These are phyloP conservation scores for Acacia melanoxylon DNA, from an alignment of 306 rosid species.

Conservation along the genomic window DNA sequence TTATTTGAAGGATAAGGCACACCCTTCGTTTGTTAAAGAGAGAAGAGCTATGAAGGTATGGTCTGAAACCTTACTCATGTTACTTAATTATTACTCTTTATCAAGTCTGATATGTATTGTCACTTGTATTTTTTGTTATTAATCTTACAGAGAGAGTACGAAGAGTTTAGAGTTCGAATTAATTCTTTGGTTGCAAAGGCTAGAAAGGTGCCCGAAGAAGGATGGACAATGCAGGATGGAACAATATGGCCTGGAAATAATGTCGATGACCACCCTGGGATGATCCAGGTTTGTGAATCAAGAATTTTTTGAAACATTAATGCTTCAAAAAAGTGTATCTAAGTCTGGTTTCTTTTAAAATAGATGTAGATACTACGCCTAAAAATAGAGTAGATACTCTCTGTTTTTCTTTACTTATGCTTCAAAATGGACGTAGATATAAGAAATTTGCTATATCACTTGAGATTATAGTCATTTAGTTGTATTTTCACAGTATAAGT, in stretches of 20 bases:
- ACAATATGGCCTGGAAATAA: constrained; percentile 73
- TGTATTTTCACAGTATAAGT: background rate
- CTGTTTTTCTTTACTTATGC: background rate
- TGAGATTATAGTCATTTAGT: background rate
- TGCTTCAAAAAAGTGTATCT: background rate
- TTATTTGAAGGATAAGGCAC: constrained; percentile 56
- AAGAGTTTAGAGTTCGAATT: constrained; percentile 65
- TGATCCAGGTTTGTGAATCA: constrained; percentile 57
- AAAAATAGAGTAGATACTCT: background rate
- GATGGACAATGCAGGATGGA: constrained; percentile 86
- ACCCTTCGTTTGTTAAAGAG: constrained; percentile 62
- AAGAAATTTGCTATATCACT: background rate
- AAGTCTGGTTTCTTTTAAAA: too few relatives aligned
- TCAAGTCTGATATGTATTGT: background rate
- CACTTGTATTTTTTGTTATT: constrained; percentile 2
- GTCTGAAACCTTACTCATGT: background rate
- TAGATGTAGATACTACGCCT: background rate
- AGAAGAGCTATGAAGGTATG: constrained; percentile 79
- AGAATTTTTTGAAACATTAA: background rate
- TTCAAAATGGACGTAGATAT: too few relatives aligned
- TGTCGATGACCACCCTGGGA: constrained; percentile 64
- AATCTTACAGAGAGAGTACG: constrained; percentile 64
- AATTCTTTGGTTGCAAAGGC: constrained; percentile 72
- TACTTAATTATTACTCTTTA: background rate
- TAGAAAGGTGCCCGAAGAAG: constrained; percentile 66